phyloP scores from a whole-genome alignment of 768 basidiomycete genomes.

The Suillus brevipes region DNA sequence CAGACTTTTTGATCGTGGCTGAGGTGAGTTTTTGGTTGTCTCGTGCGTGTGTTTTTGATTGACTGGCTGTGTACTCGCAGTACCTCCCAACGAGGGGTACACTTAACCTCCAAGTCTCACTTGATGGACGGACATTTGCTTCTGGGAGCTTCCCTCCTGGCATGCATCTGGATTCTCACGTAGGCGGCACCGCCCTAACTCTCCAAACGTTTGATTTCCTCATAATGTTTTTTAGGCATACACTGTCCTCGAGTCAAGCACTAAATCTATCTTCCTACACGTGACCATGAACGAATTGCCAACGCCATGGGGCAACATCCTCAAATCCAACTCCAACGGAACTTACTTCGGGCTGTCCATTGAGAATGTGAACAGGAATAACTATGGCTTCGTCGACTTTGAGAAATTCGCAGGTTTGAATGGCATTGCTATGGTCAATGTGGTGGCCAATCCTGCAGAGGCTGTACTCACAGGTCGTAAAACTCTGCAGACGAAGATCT shows the following conservation, averaged over 20 bases:
- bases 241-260: conserved; percentile 91
- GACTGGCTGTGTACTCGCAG: conserved; percentile 31
- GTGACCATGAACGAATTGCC: conserved; percentile 85
- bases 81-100: conserved; percentile 53
- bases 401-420: conserved; percentile 97
- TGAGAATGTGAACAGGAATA: conserved; percentile 87
- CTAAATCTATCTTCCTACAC: conserved; percentile 90
- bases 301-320: conserved; percentile 84
- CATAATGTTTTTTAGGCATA: conserved; percentile 57
- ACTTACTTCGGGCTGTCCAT: conserved; percentile 91
- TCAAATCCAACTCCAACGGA: conserved; percentile 97
- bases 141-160: conserved; percentile 86
- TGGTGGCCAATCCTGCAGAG: conserved; percentile 80
- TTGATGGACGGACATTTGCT: conserved; percentile 86
- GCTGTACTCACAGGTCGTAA: conserved; percentile 73
- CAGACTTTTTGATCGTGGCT: conserved; percentile 93
- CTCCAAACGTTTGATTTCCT: neutral
- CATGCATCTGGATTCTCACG: conserved; percentile 89
- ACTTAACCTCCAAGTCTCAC: conserved; percentile 86
- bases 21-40: conserved; percentile 54
- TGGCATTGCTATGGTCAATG: conserved; percentile 91
- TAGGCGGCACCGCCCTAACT: conserved; percentile 38
- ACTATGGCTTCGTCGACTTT: conserved; percentile 94
- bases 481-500: conserved; percentile 83
- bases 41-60: conserved; percentile 16